Base-by-base conservation (phyloP, 2,329 filamentous ascomycete species). In the Colletotrichum phormii region DNA sequence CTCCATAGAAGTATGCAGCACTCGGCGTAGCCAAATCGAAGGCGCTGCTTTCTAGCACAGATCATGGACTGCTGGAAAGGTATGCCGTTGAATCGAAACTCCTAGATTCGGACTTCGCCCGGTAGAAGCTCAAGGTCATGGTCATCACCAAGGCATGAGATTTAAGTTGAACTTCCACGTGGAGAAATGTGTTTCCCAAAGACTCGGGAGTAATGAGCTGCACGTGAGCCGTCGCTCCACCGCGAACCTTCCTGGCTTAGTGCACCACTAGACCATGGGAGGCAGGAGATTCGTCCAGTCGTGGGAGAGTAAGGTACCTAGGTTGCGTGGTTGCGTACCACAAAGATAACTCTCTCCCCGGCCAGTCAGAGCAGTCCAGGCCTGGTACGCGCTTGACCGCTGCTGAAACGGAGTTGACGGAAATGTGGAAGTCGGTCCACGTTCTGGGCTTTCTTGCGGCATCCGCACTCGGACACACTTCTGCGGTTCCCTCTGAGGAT, bases 361-460 rank as follows among this genome's bases (percentile, higher is more conserved):
- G n/a, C 29, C 31, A 9, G 46, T 55, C 35, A n/a, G 55, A 54
- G n/a, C 55, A 66, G 63, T 49, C 68, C 26, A 67, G 63, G 33
- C 33, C 26, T 22, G 33, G 53, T 22, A 24, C 29, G 58, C 55
- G 46, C 46, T 67, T 71, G 63, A 67, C 49, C 55, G 68, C 55
- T 55, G 55, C 63, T 61, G 63, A 71, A 67, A 67, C 63, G n/a
- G 46, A 67, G 24, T 46, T 53, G 33, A 67, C 57, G 51, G 37
- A 33, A 49, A 54, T 54, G n/a, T 12, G 59, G 51, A 26, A 68
- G 46, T 35, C 24, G 12, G 12, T 8, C 42, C 18, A n/a, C 42
- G 42, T 35, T 42, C 42, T 22, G 31, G 11, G 15, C n/a, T 26
- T 24, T 54, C 60, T 33, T 18, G 24, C 57, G n/a, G 61, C 29